These are phyloP conservation scores for Monascus ruber DNA, from an alignment of 2,329 filamentous ascomycete species.

Conservation along the genomic window DNA sequence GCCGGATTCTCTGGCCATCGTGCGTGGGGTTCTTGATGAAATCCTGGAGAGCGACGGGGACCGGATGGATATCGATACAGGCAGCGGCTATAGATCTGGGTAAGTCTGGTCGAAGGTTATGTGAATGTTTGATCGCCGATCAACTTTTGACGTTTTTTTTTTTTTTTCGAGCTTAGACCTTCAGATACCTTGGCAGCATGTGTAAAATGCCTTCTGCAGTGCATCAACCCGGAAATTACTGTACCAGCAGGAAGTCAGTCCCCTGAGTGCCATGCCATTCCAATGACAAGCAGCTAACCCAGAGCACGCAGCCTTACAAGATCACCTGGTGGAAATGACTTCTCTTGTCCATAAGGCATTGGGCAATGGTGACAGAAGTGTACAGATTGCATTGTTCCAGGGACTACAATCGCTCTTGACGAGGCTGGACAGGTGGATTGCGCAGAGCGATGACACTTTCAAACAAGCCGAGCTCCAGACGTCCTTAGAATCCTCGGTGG, in stretches of 20 bases:
- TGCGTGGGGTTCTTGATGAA: constrained; percentile 51
- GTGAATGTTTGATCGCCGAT: too few relatives aligned
- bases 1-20: constrained; percentile 53
- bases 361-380: constrained; percentile 20
- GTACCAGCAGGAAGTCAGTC: constrained; percentile 15
- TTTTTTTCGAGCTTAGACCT: constrained; percentile 9
- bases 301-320: constrained; percentile 14
- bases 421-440: constrained; percentile 16
- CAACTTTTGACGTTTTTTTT: not conserved
- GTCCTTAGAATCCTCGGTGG: constrained; percentile 16
- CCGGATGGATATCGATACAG: constrained; percentile 58
- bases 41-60: constrained; percentile 42
- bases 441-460: constrained; percentile 3
- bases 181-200: constrained; percentile 28
- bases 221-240: constrained; percentile 20
- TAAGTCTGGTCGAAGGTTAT: constrained; percentile 6
- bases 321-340: constrained; percentile 18
- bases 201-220: constrained; percentile 28
- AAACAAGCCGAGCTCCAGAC: constrained; percentile 13
- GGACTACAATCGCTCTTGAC: constrained; percentile 23
- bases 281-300: not conserved
- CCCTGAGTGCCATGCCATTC: not conserved
- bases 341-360: constrained; percentile 19
- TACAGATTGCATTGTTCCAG: constrained; percentile 24
- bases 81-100: constrained; percentile 28